phyloP scores from a whole-genome alignment of 2,329 filamentous ascomycete genomes.

The Aspergillus quadrilineatus region DNA sequence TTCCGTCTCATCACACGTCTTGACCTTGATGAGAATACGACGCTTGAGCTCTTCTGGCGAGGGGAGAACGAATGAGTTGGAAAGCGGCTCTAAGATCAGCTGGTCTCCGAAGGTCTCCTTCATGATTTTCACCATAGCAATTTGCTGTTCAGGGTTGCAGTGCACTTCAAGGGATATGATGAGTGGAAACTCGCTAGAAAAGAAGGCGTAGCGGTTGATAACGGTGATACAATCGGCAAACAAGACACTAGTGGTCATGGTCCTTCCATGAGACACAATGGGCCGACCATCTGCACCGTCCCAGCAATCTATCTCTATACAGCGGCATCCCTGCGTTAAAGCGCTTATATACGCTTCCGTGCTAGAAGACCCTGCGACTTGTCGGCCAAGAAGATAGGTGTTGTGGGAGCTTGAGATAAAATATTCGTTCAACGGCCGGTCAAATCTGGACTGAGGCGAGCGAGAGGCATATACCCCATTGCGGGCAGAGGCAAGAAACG shows the following conservation, averaged over 20 bases:
- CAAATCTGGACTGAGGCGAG: constrained; percentile 63
- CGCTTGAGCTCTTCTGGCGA: constrained; percentile 82
- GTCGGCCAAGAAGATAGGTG: constrained; percentile 88
- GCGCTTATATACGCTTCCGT: constrained; percentile 93
- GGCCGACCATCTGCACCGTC: constrained; percentile 85
- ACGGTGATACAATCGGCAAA: constrained; percentile 91
- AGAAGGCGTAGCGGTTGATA: constrained; percentile 92
- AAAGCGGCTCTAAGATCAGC: constrained; percentile 72
- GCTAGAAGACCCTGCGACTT: constrained; percentile 85
- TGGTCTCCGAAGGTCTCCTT: constrained; percentile 77
- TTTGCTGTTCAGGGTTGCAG: constrained; percentile 79
- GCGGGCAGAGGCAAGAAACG: constrained; percentile 71
- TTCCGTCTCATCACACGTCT: constrained; percentile 65
- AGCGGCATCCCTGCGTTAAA: constrained; percentile 84
- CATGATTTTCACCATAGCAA: constrained; percentile 86
- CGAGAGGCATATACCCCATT: constrained; percentile 67
- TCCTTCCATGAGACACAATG: constrained; percentile 86
- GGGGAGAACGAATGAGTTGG: constrained; percentile 68
- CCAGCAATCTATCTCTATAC: constrained; percentile 98
- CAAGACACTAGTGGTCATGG: constrained; percentile 81
- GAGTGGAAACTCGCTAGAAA: constrained; percentile 80
- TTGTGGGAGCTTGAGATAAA: constrained; percentile 99
- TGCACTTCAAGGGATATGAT: constrained; percentile 97
- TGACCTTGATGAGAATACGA: constrained; percentile 90
- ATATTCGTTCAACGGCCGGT: constrained; percentile 91